Evolutionary conservation across 192 early-diverging fungal species (phyloP).

Genomic region (Powellomyces hirtus): DNA sequence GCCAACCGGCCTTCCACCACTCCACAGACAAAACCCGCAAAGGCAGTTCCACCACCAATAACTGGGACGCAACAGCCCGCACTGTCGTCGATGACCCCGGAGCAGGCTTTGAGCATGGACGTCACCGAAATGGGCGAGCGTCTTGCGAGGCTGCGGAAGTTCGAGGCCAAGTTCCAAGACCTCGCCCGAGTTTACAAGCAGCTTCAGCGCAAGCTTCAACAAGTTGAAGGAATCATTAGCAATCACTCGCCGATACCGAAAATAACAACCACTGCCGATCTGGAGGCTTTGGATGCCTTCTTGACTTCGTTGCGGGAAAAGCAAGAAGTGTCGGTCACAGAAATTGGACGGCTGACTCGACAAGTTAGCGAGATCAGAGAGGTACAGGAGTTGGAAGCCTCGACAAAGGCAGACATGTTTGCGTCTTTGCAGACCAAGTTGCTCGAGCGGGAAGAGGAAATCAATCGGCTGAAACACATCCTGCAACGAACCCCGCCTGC

Average conservation of each 20-base stretch:
- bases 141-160: constrained; percentile 20
- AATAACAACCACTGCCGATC: constrained; percentile 20
- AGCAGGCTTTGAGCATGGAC: constrained; percentile 15
- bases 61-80: constrained; percentile 6
- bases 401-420: constrained; percentile 35
- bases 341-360: constrained; percentile 28
- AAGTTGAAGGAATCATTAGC: constrained; percentile 29
- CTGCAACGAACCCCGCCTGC: neutral
- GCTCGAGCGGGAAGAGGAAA: constrained; percentile 34
- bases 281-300: constrained; percentile 17
- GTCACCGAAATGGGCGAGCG: constrained; percentile 8
- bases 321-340: constrained; percentile 19
- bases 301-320: neutral
- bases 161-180: constrained; percentile 31
- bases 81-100: constrained; percentile 18
- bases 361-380: constrained; percentile 29
- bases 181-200: constrained; percentile 35
- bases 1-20: neutral
- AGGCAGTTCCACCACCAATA: neutral
- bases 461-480: constrained; percentile 29
- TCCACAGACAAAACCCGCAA: neutral
- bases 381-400: constrained; percentile 23
- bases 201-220: constrained; percentile 22
- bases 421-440: constrained; percentile 22
- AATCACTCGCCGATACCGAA: constrained; percentile 22